Conservation (phyloP, 768 basidiomycete species). For the Trametes villosa region DNA sequence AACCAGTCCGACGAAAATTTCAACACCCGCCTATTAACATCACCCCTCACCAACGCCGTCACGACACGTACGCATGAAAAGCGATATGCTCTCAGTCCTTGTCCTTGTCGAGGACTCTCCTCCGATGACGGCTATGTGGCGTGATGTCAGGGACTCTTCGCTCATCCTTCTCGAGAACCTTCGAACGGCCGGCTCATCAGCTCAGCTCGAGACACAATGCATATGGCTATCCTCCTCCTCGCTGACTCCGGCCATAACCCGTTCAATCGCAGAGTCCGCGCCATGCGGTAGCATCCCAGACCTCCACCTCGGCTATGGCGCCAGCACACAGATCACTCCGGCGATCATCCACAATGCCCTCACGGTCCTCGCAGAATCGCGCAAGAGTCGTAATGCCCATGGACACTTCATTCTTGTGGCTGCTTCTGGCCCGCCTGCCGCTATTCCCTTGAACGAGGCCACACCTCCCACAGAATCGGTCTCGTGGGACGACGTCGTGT, state of each 20-base stretch:
- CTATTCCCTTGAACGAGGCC: conserved; percentile 6
- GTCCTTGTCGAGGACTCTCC: too few species aligned
- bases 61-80: too few species aligned
- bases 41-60: too few species aligned
- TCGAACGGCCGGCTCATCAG: too few species aligned
- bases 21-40: too few species aligned
- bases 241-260: conserved; percentile 13
- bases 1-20: too few species aligned
- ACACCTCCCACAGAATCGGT: conserved; percentile 29
- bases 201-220: conserved; percentile 32
- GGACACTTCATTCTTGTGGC: conserved; percentile 61
- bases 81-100: too few species aligned
- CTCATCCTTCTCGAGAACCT: too few species aligned
- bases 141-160: too few species aligned
- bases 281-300: conserved; percentile 23
- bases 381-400: conserved; percentile 29
- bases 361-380: conserved; percentile 20
- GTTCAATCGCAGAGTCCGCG: conserved; percentile 10
- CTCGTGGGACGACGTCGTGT: conserved; percentile 30
- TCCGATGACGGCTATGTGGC: too few species aligned
- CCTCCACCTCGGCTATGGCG: conserved; percentile 20
- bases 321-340: conserved; percentile 23
- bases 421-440: conserved; percentile 40
- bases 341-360: conserved; percentile 24
- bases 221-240: conserved; percentile 32